phyloP scores from a whole-genome alignment of 495 filamentous ascomycete species.

The Penicillium odoratum region DNA sequence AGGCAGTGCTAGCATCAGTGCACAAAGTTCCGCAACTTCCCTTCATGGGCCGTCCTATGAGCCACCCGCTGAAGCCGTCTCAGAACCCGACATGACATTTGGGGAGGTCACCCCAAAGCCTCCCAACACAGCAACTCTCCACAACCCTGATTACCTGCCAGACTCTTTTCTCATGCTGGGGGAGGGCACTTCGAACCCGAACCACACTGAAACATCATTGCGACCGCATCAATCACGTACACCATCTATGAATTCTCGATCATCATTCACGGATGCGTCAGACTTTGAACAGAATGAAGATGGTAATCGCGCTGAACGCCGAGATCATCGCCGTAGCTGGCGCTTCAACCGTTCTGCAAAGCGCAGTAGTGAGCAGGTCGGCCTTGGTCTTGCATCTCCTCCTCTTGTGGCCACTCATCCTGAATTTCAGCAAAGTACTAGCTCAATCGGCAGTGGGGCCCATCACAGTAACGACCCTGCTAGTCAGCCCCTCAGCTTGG shows the following conservation, averaged over 20 bases:
- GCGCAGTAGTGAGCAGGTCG: constrained; percentile 55
- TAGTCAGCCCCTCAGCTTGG: constrained; percentile 39
- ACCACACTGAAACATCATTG: constrained; percentile 49
- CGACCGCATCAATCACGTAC: constrained; percentile 65
- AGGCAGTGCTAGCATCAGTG: constrained; percentile 73
- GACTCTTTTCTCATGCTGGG: constrained; percentile 24
- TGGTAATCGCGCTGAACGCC: constrained; percentile 59
- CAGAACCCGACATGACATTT: constrained; percentile 24
- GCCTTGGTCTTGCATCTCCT: constrained; percentile 46
- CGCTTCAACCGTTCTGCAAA: constrained; percentile 60
- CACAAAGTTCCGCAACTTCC: constrained; percentile 81
- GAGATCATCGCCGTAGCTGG: constrained; percentile 63
- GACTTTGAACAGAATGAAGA: constrained; percentile 74
- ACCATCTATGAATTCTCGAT: constrained; percentile 67
- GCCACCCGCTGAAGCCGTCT: constrained; percentile 10
- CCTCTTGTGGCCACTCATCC: constrained; percentile 59
- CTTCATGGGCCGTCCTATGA: constrained; percentile 49
- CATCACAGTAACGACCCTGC: constrained; percentile 40
- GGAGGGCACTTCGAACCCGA: constrained; percentile 18
- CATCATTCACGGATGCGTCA: constrained; percentile 74
- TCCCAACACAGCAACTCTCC: constrained; percentile 24
- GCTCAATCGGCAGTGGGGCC: constrained; percentile 61
- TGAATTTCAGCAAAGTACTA: constrained; percentile 68
- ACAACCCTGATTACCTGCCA: constrained; percentile 22
- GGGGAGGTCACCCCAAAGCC: constrained; percentile 38